A percentile compares a stretch with the other conserved stretches of the same genome.
These are phyloP conservation scores for Leptographium radiaticola DNA, from an alignment of 2,329 filamentous ascomycete species.

Conservation along the genomic window DNA sequence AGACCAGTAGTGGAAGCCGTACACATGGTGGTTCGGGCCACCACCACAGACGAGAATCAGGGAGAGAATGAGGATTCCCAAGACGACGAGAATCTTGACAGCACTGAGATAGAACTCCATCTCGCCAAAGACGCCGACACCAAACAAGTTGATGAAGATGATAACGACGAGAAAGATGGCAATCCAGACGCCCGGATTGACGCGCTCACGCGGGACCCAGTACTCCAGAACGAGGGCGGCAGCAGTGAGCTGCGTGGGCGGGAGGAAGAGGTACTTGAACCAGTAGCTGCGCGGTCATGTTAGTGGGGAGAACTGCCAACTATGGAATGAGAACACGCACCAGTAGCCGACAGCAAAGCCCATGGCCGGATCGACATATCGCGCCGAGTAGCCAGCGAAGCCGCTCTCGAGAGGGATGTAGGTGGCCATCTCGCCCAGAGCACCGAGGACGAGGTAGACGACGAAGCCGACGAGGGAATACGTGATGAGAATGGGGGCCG, in stretches of 20 bases:
- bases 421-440: slow-evolving; percentile 55
- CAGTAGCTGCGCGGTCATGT: slow-evolving; percentile 20
- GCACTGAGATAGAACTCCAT: slow-evolving; percentile 32
- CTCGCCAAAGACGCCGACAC: slow-evolving; percentile 26
- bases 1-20: slow-evolving; percentile 29
- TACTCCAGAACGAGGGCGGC: slow-evolving; percentile 24
- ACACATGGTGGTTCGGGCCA: slow-evolving; percentile 31
- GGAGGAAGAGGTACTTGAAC: slow-evolving; percentile 27
- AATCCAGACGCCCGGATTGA: slow-evolving; percentile 61
- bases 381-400: slow-evolving; percentile 51
- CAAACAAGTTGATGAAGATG: slow-evolving; percentile 55
- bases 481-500: slow-evolving; percentile 27
- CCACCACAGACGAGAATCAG: slow-evolving; percentile 43
- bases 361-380: slow-evolving; percentile 42
- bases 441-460: slow-evolving; percentile 50
- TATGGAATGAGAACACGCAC: slow-evolving; percentile 2
- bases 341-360: slow-evolving; percentile 62
- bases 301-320: neutral
- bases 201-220: slow-evolving; percentile 31
- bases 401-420: slow-evolving; percentile 50
- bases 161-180: slow-evolving; percentile 61
- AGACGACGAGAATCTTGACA: slow-evolving; percentile 32
- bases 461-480: slow-evolving; percentile 33
- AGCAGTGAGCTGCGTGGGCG: slow-evolving; percentile 25
- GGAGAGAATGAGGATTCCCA: slow-evolving; percentile 42